Conservation (phyloP, 1,139 yeast species). For the Hanseniaspora gamundiae region DNA sequence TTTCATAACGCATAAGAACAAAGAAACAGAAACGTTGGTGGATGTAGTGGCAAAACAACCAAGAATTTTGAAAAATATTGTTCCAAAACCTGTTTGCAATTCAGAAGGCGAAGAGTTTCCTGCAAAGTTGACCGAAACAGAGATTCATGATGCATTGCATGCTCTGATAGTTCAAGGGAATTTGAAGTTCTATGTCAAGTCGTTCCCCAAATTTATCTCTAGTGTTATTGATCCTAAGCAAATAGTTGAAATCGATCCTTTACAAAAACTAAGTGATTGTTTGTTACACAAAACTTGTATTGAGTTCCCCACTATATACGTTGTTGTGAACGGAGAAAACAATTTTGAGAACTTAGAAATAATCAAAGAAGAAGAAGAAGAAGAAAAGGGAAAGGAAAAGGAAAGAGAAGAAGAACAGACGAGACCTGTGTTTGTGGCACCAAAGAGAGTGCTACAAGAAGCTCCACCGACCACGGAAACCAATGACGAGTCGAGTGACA, state of each 20-base stretch:
- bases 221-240: conserved; percentile 18
- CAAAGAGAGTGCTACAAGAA: conserved; percentile 5
- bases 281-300: conserved; percentile 48
- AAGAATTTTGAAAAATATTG: conserved; percentile 9
- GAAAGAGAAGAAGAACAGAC: not conserved
- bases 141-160: not conserved
- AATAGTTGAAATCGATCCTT: conserved; percentile 14
- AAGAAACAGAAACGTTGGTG: conserved; percentile 20
- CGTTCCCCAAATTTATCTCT: conserved; percentile 18
- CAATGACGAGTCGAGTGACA: not conserved
- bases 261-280: conserved; percentile 29
- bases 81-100: conserved; percentile 9
- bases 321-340: conserved; percentile 23
- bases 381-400: not conserved
- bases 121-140: not conserved
- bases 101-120: not conserved
- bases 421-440: not conserved
- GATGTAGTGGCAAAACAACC: conserved; percentile 7
- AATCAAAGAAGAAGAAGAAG: not conserved
- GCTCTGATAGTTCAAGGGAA: not conserved
- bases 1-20: conserved; percentile 36
- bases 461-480: conserved; percentile 10
- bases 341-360: conserved; percentile 3
- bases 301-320: conserved; percentile 64
- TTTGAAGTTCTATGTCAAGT: conserved; percentile 18